phyloP scores from a whole-genome alignment of 768 basidiomycete genomes.

The Boletus huronensis region DNA sequence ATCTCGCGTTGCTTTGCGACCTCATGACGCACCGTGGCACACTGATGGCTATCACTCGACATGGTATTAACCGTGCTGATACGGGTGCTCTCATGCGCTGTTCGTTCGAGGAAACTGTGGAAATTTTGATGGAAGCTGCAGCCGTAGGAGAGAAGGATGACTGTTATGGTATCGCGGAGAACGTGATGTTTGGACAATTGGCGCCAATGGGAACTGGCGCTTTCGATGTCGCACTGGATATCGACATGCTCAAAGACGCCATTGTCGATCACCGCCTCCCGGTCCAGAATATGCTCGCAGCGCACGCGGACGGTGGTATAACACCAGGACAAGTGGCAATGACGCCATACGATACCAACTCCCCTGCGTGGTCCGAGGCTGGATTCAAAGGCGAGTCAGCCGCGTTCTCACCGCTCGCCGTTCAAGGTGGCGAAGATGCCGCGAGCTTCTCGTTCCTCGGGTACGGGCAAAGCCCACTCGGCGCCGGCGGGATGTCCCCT shows the following conservation, averaged over 20 bases:
- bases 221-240: constrained; percentile 93
- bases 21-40: constrained; percentile 95
- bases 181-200: constrained; percentile 98
- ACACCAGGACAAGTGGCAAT: constrained; percentile 89
- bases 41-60: constrained; percentile 98
- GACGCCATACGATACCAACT: constrained; percentile 95
- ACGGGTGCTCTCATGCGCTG: constrained; percentile 99
- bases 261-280: constrained; percentile 95
- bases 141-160: constrained; percentile 98
- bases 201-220: constrained; percentile 99
- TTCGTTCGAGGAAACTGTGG: constrained; percentile 99
- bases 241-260: constrained; percentile 98
- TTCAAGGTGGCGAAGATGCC: constrained; percentile 80
- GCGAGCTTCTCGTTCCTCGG: constrained; percentile 70
- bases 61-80: constrained; percentile 98
- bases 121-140: constrained; percentile 98
- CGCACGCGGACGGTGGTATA: constrained; percentile 83
- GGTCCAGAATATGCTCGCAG: constrained; percentile 73
- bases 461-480: constrained; percentile 83
- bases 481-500: constrained; percentile 86
- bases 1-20: constrained; percentile 94
- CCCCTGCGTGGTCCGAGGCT: constrained; percentile 77
- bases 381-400: constrained; percentile 81
- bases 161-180: constrained; percentile 98
- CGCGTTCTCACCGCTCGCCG: constrained; percentile 92